Base-by-base conservation (phyloP, 768 basidiomycete genomes). In the Saitozyma sp. region DNA sequence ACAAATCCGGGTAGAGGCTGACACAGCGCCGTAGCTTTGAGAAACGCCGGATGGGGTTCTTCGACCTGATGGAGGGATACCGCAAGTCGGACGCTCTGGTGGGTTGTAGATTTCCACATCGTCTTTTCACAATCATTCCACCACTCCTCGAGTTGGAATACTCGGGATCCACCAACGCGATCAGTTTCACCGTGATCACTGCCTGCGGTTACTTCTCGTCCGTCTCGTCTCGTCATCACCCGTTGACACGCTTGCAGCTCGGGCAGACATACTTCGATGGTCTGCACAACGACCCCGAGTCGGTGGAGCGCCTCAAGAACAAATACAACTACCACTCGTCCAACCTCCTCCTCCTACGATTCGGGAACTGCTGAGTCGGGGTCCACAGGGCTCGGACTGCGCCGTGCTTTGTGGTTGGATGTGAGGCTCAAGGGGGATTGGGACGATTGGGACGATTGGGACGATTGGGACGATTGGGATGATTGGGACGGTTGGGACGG, bases 21-120 rank as follows among this genome's bases (percentile, higher is more conserved):
- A 60, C 53, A 5, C 10, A n/a, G 5, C 48, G n/a, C 45, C 3
- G n/a, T 46, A 73, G 72, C 58, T 79, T 77, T 50, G 78, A 77
- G 53, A 79, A 79, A 56, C 63, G 78, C 6, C 55, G 78, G 17
- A 75, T 79, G 66, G 78, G 78, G 4, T 79, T 79, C 74, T 77
- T 79, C 56, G 74, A 76, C 50, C 53, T 77, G 61, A 69, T 77
- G 66, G 78, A 79, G 51, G 78, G 78, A 46, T 79, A 79, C 63
- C 70, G 78, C 29, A 79, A 79, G 68, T 76, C 74, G 9, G 74
- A 76, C 60, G 74, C 74, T 11, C 50, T 76, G 56, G 66, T 73
- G 56, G 54, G 68, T 65, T 3, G 10, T 17, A 5, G 5, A 5
- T 5, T 29, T 5, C 5, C 29, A 29, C 29, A 29, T 29, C 29